These are phyloP conservation scores for Yamadazyma takamatsuzukensis DNA, from an alignment of 805 yeast species.

Conservation along the genomic window DNA sequence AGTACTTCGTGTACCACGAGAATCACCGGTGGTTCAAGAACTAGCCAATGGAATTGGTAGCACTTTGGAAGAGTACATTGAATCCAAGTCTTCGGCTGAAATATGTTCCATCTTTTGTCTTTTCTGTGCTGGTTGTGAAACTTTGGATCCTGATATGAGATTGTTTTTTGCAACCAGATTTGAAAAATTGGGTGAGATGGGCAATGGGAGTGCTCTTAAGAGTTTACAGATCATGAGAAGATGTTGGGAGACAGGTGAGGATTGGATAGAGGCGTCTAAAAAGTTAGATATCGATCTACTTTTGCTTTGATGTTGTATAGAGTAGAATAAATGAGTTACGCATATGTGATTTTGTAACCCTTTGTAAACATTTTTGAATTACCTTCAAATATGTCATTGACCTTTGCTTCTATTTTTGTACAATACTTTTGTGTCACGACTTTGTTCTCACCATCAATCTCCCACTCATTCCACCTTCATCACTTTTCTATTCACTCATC, in stretches of 20 bases:
- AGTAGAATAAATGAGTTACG: neutral
- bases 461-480: neutral
- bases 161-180: slow-evolving; percentile 39
- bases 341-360: neutral
- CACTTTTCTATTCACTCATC: too few relatives aligned
- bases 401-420: neutral
- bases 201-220: slow-evolving; percentile 40
- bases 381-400: neutral
- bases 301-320: slow-evolving; percentile 16
- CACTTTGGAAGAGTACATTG: slow-evolving; percentile 36
- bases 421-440: neutral
- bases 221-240: slow-evolving; percentile 46
- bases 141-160: slow-evolving; percentile 32
- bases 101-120: slow-evolving; percentile 53
- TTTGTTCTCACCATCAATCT: neutral
- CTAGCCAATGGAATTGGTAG: slow-evolving; percentile 39
- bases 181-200: slow-evolving; percentile 36
- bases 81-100: slow-evolving; percentile 47
- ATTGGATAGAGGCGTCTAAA: slow-evolving; percentile 49
- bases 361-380: neutral
- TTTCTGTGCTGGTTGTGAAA: slow-evolving; percentile 60
- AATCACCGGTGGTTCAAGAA: slow-evolving; percentile 46
- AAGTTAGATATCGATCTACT: slow-evolving; percentile 42
- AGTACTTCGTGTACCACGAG: slow-evolving; percentile 45
- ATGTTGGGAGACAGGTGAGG: slow-evolving; percentile 52